Conservation (phyloP, 495 filamentous ascomycete genomes). For the Aspergillus heteromorphus region DNA sequence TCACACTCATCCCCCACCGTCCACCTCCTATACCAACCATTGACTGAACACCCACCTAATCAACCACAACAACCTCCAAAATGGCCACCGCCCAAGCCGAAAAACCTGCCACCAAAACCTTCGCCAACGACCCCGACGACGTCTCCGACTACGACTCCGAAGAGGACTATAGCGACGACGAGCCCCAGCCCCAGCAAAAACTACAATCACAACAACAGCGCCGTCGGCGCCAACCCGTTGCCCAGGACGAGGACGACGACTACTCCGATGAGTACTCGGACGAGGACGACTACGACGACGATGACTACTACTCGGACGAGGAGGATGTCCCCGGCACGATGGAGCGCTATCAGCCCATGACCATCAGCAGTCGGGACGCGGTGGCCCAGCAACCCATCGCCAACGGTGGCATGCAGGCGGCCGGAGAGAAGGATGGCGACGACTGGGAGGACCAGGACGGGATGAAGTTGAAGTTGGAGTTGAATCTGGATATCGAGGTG, state of each 20-base stretch:
- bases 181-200: constrained; percentile 18
- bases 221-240: constrained; percentile 30
- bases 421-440: constrained; percentile 21
- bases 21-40: background rate
- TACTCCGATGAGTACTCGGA: constrained; percentile 52
- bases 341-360: constrained; percentile 35
- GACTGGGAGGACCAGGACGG: constrained; percentile 33
- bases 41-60: background rate
- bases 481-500: constrained; percentile 85
- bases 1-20: too few species aligned
- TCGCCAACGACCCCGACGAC: constrained; percentile 36
- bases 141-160: constrained; percentile 29
- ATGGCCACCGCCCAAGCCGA: constrained; percentile 35
- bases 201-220: constrained; percentile 29
- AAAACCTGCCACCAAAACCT: constrained; percentile 31
- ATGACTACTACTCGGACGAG: constrained; percentile 25
- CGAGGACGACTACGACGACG: constrained; percentile 43
- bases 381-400: constrained; percentile 6
- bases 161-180: constrained; percentile 26
- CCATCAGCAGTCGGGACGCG: constrained; percentile 14
- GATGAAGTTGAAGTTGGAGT: constrained; percentile 69
- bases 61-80: constrained; percentile 5
- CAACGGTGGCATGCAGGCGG: constrained; percentile 28
- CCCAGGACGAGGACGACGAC: constrained; percentile 24
- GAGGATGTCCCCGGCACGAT: constrained; percentile 26